phyloP scores from a whole-genome alignment of 2,329 filamentous ascomycete species.

The Eurotiales sp. region DNA sequence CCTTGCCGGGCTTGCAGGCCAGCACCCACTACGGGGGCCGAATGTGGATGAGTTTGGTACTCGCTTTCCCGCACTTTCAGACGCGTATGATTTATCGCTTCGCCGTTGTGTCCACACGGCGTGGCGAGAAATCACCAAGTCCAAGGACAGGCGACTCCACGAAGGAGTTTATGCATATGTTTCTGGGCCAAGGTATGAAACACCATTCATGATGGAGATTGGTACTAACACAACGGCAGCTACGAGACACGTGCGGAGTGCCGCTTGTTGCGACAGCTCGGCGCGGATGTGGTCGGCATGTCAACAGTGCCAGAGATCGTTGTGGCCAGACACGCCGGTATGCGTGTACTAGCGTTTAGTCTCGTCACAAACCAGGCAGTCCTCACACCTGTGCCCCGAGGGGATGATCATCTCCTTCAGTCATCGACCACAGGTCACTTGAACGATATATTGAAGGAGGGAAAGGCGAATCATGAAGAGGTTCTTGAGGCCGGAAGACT shows the following conservation, averaged over 20 bases:
- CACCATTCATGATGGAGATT: neutral
- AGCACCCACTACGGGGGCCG: constrained; percentile 59
- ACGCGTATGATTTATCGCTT: constrained; percentile 62
- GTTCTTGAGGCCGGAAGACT: constrained; percentile 59
- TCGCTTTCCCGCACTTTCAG: constrained; percentile 61
- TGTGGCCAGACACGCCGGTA: constrained; percentile 60
- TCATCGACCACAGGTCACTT: constrained; percentile 49
- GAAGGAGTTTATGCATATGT: constrained; percentile 66
- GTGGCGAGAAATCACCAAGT: constrained; percentile 50
- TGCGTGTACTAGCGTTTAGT: constrained; percentile 62
- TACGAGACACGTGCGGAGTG: constrained; percentile 66
- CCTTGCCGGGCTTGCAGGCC: constrained; percentile 58
- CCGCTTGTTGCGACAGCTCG: constrained; percentile 56
- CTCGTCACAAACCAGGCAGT: constrained; percentile 64
- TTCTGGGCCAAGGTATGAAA: constrained; percentile 55
- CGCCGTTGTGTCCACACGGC: constrained; percentile 54
- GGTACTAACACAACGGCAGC: constrained; percentile 29
- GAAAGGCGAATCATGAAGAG: constrained; percentile 62
- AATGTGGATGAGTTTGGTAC: constrained; percentile 61
- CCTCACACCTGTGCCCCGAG: constrained; percentile 55
- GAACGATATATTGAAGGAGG: constrained; percentile 53
- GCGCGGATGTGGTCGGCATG: constrained; percentile 69
- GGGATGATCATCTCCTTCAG: constrained; percentile 54
- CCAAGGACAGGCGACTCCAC: constrained; percentile 50
- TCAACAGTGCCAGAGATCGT: constrained; percentile 67